Evolutionary conservation across 352 stramenopile species (phyloP).

Genomic region (Phytopythium boreale): DNA sequence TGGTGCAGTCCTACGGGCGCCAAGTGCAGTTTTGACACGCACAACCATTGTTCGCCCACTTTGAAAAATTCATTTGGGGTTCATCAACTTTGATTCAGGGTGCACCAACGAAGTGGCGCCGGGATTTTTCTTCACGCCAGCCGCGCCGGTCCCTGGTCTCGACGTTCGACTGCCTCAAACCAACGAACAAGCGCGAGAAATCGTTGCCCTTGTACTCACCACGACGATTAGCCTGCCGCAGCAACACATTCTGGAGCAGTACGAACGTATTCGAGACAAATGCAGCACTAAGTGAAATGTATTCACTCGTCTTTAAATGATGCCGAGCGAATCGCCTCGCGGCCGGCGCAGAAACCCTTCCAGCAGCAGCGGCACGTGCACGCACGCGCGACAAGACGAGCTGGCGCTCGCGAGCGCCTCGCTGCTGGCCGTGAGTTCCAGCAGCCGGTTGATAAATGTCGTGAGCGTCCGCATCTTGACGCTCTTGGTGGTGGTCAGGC

Average conservation of each 20-base stretch:
- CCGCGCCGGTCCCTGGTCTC: background rate
- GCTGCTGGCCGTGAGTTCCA: background rate
- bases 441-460: slow-evolving; percentile 2
- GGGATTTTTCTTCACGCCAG: background rate
- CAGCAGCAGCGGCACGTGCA: slow-evolving; percentile 9
- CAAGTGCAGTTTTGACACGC: too few relatives aligned
- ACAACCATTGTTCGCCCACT: too few relatives aligned
- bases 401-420: background rate
- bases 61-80: background rate
- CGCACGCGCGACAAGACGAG: slow-evolving; percentile 3
- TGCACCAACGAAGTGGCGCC: background rate
- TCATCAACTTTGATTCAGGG: background rate
- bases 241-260: background rate
- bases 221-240: too few relatives aligned
- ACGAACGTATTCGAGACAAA: too few relatives aligned
- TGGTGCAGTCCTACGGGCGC: too few relatives aligned
- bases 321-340: slow-evolving; percentile 9
- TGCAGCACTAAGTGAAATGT: too few relatives aligned
- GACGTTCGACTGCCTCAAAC: background rate
- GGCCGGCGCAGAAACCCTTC: slow-evolving; percentile 10
- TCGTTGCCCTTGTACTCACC: too few relatives aligned
- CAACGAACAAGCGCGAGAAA: too few relatives aligned
- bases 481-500: slow-evolving; percentile 1
- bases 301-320: too few relatives aligned
- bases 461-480: slow-evolving; percentile 7